phyloP scores from a whole-genome alignment of 1,284 basidiomycete species.

The Psilocybe mexicana region DNA sequence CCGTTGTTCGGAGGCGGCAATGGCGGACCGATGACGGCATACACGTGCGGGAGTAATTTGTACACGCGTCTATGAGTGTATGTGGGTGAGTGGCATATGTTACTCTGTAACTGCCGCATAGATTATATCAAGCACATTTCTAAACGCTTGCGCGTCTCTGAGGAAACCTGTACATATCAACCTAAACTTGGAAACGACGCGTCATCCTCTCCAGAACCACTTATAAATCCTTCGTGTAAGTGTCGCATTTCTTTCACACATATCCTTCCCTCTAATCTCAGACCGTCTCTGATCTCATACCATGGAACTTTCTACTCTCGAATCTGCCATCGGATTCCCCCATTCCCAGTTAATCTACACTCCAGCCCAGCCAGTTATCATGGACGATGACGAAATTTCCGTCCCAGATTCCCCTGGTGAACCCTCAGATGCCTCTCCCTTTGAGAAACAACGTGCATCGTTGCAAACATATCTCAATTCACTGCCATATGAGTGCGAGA shows the following conservation, averaged over 20 bases:
- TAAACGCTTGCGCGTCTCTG: constrained; percentile 23
- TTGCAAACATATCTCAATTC: constrained; percentile 66
- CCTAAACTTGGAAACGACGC: constrained; percentile 27
- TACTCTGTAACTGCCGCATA: neutral
- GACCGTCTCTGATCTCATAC: constrained; percentile 9
- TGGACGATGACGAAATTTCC: constrained; percentile 57
- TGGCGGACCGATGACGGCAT: neutral
- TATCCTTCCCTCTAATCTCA: too few species aligned
- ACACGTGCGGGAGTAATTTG: constrained; percentile 9
- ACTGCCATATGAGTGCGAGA: constrained; percentile 80
- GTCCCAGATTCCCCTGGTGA: constrained; percentile 44
- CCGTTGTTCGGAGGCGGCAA: constrained; percentile 5
- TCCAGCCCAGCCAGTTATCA: constrained; percentile 22
- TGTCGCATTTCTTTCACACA: constrained; percentile 6
- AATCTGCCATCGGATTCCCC: constrained; percentile 13
- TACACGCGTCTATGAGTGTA: constrained; percentile 17
- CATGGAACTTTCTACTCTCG: constrained; percentile 10
- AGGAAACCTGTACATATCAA: constrained; percentile 1
- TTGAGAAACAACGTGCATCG: constrained; percentile 56
- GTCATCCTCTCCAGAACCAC: constrained; percentile 24
- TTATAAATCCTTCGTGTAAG: constrained; percentile 18
- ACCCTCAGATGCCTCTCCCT: constrained; percentile 30
- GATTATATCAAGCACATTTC: neutral
- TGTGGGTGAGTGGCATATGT: neutral
- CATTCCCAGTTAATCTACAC: constrained; percentile 15